Conservation (phyloP, 1,139 yeast genomes). For the Candida pseudoviswanathii region DNA sequence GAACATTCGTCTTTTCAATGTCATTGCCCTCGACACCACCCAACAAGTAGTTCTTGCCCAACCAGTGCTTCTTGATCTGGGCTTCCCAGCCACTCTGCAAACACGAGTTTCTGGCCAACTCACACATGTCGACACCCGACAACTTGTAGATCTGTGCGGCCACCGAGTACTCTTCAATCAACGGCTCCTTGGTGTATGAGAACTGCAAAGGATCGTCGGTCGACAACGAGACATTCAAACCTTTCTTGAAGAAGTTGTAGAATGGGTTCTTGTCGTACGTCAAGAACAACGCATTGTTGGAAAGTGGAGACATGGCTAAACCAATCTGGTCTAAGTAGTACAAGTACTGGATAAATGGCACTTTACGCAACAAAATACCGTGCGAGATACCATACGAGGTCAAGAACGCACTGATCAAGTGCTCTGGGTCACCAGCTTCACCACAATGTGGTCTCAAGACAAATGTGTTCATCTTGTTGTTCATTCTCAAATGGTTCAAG, state of each 20-base stretch:
- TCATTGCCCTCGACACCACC: constrained; percentile 80
- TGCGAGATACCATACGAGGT: constrained; percentile 93
- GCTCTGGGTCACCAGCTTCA: constrained; percentile 99
- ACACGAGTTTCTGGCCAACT: constrained; percentile 83
- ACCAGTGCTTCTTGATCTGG: constrained; percentile 85
- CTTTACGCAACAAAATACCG: constrained; percentile 88
- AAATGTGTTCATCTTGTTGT: constrained; percentile 79
- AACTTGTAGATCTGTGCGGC: constrained; percentile 97
- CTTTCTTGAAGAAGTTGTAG: constrained; percentile 85
- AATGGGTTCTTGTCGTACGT: constrained; percentile 96
- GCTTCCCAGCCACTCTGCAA: constrained; percentile 92
- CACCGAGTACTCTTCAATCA: constrained; percentile 95
- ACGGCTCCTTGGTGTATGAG: constrained; percentile 95
- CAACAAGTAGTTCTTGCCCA: constrained; percentile 67
- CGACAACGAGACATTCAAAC: constrained; percentile 88
- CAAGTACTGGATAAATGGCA: constrained; percentile 91
- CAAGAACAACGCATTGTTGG: constrained; percentile 92
- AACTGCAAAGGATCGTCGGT: constrained; percentile 79
- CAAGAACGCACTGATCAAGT: constrained; percentile 85
- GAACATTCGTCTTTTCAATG: constrained; percentile 93
- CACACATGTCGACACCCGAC: constrained; percentile 96
- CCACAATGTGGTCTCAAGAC: constrained; percentile 97
- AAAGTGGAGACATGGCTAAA: constrained; percentile 97
- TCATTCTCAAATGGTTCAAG: constrained; percentile 78
- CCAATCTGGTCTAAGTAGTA: constrained; percentile 94